These are phyloP conservation scores for Vaccinium myrtillus DNA, from an alignment of 148 eudicot genomes.

Conservation along the genomic window DNA sequence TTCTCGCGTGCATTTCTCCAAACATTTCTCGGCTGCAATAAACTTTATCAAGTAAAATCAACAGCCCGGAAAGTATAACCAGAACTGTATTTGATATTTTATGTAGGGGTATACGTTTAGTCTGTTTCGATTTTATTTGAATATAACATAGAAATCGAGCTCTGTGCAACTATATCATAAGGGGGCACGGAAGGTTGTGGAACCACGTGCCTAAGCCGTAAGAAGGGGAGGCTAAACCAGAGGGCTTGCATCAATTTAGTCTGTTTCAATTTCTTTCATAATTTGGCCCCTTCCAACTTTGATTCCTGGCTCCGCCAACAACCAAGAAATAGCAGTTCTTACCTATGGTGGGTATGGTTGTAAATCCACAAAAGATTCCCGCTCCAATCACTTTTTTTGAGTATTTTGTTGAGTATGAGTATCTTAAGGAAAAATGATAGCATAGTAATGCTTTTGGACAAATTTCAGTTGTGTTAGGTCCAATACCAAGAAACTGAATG, in stretches of 20 bases:
- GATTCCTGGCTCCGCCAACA: no score
- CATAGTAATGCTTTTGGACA: no score
- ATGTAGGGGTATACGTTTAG: neutral
- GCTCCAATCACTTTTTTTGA: no score
- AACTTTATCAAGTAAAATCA: neutral
- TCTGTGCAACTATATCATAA: neutral
- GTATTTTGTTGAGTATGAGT: no score
- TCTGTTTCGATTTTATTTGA: neutral
- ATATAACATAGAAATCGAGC: neutral
- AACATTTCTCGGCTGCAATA: slow-evolving; percentile 88
- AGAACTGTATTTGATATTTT: neutral
- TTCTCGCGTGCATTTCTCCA: slow-evolving; percentile 75
- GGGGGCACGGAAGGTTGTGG: neutral
- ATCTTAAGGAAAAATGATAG: no score
- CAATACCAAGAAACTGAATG: no score
- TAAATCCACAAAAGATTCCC: no score
- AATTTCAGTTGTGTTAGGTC: no score
- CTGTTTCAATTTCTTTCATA: neutral
- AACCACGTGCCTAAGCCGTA: neutral
- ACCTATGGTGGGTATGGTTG: no score
- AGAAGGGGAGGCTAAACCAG: neutral
- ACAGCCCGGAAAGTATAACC: neutral
- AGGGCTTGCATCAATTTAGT: neutral
- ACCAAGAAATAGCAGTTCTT: no score
- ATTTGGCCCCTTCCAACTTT: neutral